Conservation (phyloP, 2,329 filamentous ascomycete species). For the Diaporthe vexans region DNA sequence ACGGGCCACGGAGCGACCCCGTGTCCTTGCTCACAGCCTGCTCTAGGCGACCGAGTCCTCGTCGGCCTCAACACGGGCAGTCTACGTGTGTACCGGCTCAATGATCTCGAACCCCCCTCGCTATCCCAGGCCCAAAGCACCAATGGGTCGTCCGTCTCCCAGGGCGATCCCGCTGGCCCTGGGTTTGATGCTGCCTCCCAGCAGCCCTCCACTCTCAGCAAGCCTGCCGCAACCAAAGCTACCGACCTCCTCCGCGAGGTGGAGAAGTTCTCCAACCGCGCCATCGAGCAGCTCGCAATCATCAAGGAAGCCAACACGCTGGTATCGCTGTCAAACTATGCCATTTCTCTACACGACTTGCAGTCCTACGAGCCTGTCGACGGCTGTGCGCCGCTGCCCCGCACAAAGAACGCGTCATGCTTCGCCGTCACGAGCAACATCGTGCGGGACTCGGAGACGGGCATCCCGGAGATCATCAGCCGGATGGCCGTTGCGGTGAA, state of each 20-base stretch:
- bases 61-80: conserved; percentile 92
- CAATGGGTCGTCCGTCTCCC: conserved; percentile 50
- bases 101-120: conserved; percentile 67
- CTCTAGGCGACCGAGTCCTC: conserved; percentile 85
- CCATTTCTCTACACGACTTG: conserved; percentile 91
- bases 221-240: conserved; percentile 61
- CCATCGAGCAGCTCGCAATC: conserved; percentile 93
- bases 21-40: conserved; percentile 5
- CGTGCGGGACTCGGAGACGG: conserved; percentile 87
- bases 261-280: conserved; percentile 91
- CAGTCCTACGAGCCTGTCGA: conserved; percentile 84
- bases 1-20: no score
- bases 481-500: conserved; percentile 94
- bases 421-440: conserved; percentile 98
- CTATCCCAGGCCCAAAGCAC: conserved; percentile 53
- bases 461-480: conserved; percentile 93
- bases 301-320: conserved; percentile 96
- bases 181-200: conserved; percentile 43
- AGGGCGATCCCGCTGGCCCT: conserved; percentile 25
- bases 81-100: conserved; percentile 91
- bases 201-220: conserved; percentile 46
- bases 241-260: conserved; percentile 92
- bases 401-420: conserved; percentile 88
- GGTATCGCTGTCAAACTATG: conserved; percentile 89
- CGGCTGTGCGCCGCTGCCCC: conserved; percentile 67